phyloP scores from a whole-genome alignment of 371 early-diverging fungal species.

The Apophysomyces ossiformis region DNA sequence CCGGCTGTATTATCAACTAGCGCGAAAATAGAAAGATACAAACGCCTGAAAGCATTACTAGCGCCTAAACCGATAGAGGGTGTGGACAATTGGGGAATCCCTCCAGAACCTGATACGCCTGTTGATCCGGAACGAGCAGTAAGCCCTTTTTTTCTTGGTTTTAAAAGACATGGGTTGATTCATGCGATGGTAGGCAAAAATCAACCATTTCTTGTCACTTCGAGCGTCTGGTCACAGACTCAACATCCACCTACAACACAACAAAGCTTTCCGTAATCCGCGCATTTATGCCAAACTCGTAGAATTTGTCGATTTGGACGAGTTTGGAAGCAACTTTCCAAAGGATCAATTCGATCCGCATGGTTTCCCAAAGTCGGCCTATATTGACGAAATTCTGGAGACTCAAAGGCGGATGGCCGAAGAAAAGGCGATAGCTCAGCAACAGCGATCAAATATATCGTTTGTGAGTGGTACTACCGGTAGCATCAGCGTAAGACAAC shows the following conservation, averaged over 20 bases:
- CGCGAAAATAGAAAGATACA: constrained; percentile 19
- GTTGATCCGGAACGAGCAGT: constrained; percentile 60
- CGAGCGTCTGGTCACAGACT: constrained; percentile 57
- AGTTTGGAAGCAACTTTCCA: constrained; percentile 70
- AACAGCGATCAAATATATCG: constrained; percentile 31
- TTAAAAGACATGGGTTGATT: not conserved
- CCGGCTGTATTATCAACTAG: constrained; percentile 1
- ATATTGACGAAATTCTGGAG: constrained; percentile 58
- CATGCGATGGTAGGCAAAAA: constrained; percentile 52
- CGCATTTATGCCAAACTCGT: constrained; percentile 80
- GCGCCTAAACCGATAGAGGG: constrained; percentile 45
- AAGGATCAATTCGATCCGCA: constrained; percentile 62
- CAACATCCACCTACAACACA: constrained; percentile 70
- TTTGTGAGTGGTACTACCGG: constrained; percentile 25
- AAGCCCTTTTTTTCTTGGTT: constrained; percentile 12
- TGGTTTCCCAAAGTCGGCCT: constrained; percentile 50
- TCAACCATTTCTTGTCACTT: constrained; percentile 65
- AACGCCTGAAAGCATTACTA: constrained; percentile 27
- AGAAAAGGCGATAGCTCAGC: constrained; percentile 41
- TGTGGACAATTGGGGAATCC: constrained; percentile 56
- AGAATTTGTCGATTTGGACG: constrained; percentile 74
- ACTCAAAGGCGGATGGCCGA: constrained; percentile 47
- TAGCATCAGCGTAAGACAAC: constrained; percentile 11
- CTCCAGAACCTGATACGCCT: constrained; percentile 49
- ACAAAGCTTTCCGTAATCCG: constrained; percentile 82